phyloP scores from a whole-genome alignment of 129 eudicot species.

The Arctium lappa region DNA sequence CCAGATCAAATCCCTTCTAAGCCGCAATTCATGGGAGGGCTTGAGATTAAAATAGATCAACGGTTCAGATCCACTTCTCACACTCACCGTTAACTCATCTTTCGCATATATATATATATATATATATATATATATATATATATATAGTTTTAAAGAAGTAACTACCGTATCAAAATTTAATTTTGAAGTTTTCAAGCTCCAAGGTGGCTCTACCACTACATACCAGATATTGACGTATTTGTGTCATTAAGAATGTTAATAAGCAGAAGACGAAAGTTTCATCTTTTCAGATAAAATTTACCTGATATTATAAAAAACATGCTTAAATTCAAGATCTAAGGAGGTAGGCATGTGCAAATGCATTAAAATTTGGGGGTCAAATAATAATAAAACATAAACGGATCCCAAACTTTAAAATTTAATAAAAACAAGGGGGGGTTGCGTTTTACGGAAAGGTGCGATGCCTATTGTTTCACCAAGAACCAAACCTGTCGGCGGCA shows the following conservation, averaged over 20 bases:
- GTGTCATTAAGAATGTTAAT: background rate
- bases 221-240: no score
- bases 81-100: no score
- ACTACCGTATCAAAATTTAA: background rate
- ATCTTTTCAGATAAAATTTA: background rate
- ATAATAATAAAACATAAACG: background rate
- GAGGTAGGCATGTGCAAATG: background rate
- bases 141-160: no score
- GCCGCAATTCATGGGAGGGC: no score
- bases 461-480: background rate
- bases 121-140: no score
- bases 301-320: background rate
- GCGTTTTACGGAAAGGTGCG: background rate
- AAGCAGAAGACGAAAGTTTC: background rate
- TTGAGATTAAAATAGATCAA: no score
- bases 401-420: background rate
- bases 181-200: background rate
- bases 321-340: background rate
- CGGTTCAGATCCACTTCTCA: no score
- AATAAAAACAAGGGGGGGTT: background rate
- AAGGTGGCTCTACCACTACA: background rate
- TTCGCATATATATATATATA: no score
- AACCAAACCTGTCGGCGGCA: background rate
- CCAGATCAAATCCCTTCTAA: no score
- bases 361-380: background rate